Evolutionary conservation across 2,329 filamentous ascomycete genomes (phyloP), one percentile per base, ranked within the genome.

Genomic region (Colletotrichum tamarilloi): DNA sequence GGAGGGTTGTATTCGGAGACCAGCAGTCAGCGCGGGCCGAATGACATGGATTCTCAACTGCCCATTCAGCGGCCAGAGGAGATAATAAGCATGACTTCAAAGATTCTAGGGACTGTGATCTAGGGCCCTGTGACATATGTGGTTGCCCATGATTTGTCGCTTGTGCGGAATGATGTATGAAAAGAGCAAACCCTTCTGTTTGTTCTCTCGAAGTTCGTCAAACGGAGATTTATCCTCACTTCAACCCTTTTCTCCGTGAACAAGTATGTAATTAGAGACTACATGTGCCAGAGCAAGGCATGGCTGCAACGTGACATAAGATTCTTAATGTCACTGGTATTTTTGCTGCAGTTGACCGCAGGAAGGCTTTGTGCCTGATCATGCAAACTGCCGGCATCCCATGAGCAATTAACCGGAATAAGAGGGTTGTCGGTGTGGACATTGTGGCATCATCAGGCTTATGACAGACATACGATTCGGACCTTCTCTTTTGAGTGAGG

Each of bases 1-100:
- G 30, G 14, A 55, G 62, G 62, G 46, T 64, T 26, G 62, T 12
- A 55, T 64, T 55, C 28, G 62, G 62, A 38, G 22, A 55, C 62
- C 53, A 24, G 28, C 49, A 35, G 62, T 19, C 26, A 46, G 26
- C 46, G 53, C 62, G 62, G 62, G 22, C 62, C 49, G 62, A 64
- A 64, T 64, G 28, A 26, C 19, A 49, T 49, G 42, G 42, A 55
- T 26, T 3, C 22, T 22, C 26, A 32, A 38, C 32, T 16, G 28
- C 32, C 62, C 62, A 64, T 49, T 64, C n/a, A 55, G 49, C 38
- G 32, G 6, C 30, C 14, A 30, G n/a, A n/a, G 42, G 42, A 49
- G 8, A 9, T 8, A 49, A 49, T n/a, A 49, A 49, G 42, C 42
- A 49, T 49, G 42, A 49, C 42, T 49, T 22, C 19, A 1, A 49